phyloP scores from a whole-genome alignment of 1,139 yeast genomes.

The Blastobotrys aristatus region DNA sequence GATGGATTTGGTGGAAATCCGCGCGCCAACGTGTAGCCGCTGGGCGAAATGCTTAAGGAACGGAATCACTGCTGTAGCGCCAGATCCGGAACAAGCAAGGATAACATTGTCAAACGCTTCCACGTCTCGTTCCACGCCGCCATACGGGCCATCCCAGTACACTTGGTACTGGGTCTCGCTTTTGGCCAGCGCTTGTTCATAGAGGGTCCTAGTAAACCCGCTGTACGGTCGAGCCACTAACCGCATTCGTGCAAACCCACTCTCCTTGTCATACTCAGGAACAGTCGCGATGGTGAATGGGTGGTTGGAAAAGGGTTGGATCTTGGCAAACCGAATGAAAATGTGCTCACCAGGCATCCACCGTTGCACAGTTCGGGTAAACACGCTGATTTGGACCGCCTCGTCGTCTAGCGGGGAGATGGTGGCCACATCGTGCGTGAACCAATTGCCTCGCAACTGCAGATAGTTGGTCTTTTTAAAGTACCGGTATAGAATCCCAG shows the following conservation, averaged over 20 bases:
- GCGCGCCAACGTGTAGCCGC: conserved; percentile 14
- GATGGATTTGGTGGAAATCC: conserved; percentile 24
- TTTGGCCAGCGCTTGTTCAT: conserved; percentile 25
- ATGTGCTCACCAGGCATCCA: conserved; percentile 65
- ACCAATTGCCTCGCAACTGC: conserved; percentile 41
- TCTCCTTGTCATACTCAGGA: conserved; percentile 29
- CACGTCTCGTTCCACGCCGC: conserved; percentile 50
- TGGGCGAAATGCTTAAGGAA: conserved; percentile 34
- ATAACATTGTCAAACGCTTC: conserved; percentile 46
- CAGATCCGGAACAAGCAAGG: conserved; percentile 43
- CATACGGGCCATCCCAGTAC: conserved; percentile 60
- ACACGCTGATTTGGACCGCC: conserved; percentile 42
- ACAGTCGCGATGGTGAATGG: conserved; percentile 55
- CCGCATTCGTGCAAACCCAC: conserved; percentile 35
- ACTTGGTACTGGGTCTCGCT: conserved; percentile 32
- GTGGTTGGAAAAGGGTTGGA: conserved; percentile 50
- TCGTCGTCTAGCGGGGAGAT: conserved; percentile 35
- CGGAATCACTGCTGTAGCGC: conserved; percentile 52
- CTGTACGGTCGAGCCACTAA: conserved; percentile 47
- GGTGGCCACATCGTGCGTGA: conserved; percentile 45
- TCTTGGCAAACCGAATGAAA: conserved; percentile 46
- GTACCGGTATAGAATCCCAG: conserved; percentile 49
- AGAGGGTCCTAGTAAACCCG: conserved; percentile 45
- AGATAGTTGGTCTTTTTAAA: conserved; percentile 46
- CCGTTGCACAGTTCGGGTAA: conserved; percentile 34